A percentile compares a stretch with the other conserved stretches of the same genome.
Evolutionary conservation across 768 basidiomycete species (phyloP).

Genomic region (Amanita subjunquillea): DNA sequence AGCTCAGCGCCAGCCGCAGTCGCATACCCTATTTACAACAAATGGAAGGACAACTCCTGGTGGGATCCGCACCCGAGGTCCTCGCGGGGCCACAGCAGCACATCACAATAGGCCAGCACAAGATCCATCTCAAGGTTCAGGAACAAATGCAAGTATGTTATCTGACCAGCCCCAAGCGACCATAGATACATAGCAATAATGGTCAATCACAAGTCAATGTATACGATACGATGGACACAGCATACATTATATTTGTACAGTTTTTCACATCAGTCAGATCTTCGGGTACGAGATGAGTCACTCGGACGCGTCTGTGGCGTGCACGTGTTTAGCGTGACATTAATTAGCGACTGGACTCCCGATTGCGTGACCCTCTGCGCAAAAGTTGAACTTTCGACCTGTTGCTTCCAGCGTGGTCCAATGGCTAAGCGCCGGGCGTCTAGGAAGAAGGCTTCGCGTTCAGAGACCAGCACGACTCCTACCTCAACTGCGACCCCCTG

Average conservation of each 20-base stretch:
- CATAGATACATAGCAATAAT: too few species aligned
- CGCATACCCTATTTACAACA: background rate
- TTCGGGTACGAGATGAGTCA: too few species aligned
- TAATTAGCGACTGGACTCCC: background rate
- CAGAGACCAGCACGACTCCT: background rate
- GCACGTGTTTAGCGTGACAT: conserved; percentile 3
- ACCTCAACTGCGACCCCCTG: conserved; percentile 28
- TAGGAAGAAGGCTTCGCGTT: background rate
- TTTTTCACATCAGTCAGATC: too few species aligned
- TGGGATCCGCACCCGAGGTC: background rate
- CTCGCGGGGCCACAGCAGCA: background rate
- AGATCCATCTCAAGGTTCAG: background rate
- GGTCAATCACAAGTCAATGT: too few species aligned
- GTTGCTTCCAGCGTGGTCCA: conserved; percentile 1
- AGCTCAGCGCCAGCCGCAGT: background rate
- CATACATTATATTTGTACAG: too few species aligned
- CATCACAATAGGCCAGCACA: background rate
- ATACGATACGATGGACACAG: background rate
- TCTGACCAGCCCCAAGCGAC: too few species aligned
- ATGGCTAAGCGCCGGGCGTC: background rate
- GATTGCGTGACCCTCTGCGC: background rate
- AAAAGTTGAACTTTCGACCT: conserved; percentile 8
- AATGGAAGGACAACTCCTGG: background rate
- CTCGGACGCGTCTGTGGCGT: conserved; percentile 4
- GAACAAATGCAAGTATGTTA: too few species aligned